These are phyloP conservation scores for Amaranthus cruentus DNA, from an alignment of 148 eudicot genomes.

Conservation along the genomic window DNA sequence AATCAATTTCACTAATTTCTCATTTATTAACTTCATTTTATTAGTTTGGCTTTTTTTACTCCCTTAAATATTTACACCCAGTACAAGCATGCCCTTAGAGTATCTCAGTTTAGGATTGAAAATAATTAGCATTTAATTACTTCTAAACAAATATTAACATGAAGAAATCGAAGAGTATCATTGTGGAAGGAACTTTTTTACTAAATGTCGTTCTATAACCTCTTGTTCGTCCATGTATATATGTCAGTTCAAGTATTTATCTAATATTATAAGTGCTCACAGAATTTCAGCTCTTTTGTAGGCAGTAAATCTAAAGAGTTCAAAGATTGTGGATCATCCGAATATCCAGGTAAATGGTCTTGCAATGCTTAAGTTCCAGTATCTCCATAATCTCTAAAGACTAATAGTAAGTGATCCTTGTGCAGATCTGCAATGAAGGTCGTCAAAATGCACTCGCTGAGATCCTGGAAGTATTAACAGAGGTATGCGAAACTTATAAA, in stretches of 20 bases:
- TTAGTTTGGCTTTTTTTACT: too few species aligned
- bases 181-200: neutral
- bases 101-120: neutral
- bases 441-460: slow-evolving; percentile 88
- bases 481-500: slow-evolving; percentile 76
- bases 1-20: too few species aligned
- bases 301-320: slow-evolving; percentile 89
- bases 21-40: too few species aligned
- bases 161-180: neutral
- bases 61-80: too few species aligned
- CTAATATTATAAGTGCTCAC: neutral
- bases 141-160: too few species aligned
- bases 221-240: too few species aligned
- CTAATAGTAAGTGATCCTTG: slow-evolving; percentile 20
- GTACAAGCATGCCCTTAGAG: too few species aligned
- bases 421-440: slow-evolving; percentile 86
- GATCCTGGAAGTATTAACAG: slow-evolving; percentile 73
- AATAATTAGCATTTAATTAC: too few species aligned
- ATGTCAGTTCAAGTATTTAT: too few species aligned
- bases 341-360: slow-evolving; percentile 51
- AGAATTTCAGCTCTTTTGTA: slow-evolving; percentile 42
- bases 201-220: too few species aligned
- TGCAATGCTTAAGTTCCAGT: slow-evolving; percentile 13
- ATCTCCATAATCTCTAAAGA: slow-evolving; percentile 6
- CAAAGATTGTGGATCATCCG: slow-evolving; percentile 74